These are phyloP conservation scores for Aspergillus eucalypticola DNA, from an alignment of 2,329 filamentous ascomycete genomes.

Conservation along the genomic window DNA sequence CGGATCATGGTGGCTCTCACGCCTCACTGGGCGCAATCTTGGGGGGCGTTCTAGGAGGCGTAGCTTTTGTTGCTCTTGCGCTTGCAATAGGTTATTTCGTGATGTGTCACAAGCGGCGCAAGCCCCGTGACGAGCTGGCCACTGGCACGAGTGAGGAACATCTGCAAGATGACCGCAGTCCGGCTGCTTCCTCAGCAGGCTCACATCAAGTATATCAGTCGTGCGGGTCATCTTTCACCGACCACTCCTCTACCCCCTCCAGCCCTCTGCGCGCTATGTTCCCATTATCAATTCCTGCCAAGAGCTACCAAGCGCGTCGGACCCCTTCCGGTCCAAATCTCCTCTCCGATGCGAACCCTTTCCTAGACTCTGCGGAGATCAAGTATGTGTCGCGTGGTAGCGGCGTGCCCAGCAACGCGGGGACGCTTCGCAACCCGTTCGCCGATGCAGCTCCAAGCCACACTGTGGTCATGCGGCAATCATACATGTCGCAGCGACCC, in stretches of 20 bases:
- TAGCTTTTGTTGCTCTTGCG: conserved; percentile 26
- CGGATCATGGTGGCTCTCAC: background rate
- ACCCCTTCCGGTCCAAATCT: background rate
- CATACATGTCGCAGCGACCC: background rate
- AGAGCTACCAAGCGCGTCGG: background rate
- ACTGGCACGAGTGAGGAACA: conserved; percentile 21
- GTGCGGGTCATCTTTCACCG: conserved; percentile 12
- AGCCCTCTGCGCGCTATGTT: conserved; percentile 8
- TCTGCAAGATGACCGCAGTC: conserved; percentile 16
- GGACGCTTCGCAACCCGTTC: conserved; percentile 8
- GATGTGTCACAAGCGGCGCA: conserved; percentile 25
- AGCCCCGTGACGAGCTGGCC: conserved; percentile 3
- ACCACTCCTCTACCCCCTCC: conserved; percentile 14
- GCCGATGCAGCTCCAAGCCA: conserved; percentile 3
- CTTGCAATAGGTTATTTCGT: conserved; percentile 27
- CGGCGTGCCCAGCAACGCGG: background rate
- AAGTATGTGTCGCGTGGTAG: background rate
- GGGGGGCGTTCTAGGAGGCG: conserved; percentile 31
- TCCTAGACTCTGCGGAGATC: conserved; percentile 16
- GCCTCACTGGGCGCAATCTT: conserved; percentile 26
- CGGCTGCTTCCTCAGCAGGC: conserved; percentile 19
- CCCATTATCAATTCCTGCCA: background rate
- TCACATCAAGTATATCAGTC: conserved; percentile 18
- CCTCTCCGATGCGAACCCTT: conserved; percentile 15
- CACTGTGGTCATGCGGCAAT: background rate